Evolutionary conservation across 2,329 filamentous ascomycete genomes (phyloP), one percentile per base, ranked within the genome.

Genomic region (Talaromyces piceae): DNA sequence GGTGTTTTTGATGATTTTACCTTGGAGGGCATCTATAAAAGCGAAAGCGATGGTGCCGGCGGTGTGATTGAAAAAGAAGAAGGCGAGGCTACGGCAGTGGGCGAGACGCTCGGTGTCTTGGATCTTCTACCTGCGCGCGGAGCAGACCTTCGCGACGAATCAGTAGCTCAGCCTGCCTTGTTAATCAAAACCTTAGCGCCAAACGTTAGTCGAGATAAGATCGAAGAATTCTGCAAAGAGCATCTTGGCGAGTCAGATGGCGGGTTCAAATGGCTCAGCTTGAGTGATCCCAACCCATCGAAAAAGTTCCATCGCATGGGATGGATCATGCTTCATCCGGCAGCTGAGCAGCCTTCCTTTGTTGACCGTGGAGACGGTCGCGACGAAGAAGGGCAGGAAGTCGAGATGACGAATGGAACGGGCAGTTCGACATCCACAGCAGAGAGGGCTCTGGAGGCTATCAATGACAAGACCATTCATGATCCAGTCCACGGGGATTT

Each of bases 101-200:
- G 93, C 56, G 93, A 97, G 69, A 90, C 95, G 3, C 78, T 97
- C 23, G 90, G 91, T 47, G 91, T 97, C 33, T 86, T 91, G 44
- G 93, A 97, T 67, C 76, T 97, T 45, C 81, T 97, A 12, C 90
- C 93, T 28, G 84, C 84, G 37, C 83, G 82, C 57, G 88, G 87
- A 25, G 88, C 87, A 45, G 91, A 97, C 57, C 80, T 97, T 47
- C 84, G 89, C 31, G 93, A 98, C 63, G 91, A 95, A 59, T 87
- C 86, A 45, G 80, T 93, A 27, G 84, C 86, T 58, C 89, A 95
- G 67, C 93, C 93, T 12, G 95, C 94, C 0, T 78, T 98, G 16
- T 81, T 98, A 44, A 96, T 98, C 77, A 98, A 98, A 75, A 98
- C 93, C 0, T 90, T 98, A 63, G 91, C 93, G 4, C 93, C 93